These are phyloP conservation scores for Leptosphaerulina australis DNA, from an alignment of 2,329 filamentous ascomycete species.

Conservation along the genomic window DNA sequence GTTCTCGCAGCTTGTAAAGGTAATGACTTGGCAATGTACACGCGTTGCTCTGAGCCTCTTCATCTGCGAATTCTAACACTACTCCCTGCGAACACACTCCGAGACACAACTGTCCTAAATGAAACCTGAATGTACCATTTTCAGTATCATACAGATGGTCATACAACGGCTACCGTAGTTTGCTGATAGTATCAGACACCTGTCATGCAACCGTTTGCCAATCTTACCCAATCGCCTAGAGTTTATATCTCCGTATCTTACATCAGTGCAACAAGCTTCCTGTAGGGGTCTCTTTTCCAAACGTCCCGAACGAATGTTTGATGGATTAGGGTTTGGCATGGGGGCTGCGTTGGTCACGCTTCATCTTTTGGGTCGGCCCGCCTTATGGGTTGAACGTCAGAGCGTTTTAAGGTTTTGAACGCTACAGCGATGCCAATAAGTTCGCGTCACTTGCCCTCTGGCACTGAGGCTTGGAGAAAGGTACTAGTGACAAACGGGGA, in stretches of 20 bases:
- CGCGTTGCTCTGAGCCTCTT: slow-evolving; percentile 4
- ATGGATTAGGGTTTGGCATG: slow-evolving; percentile 2
- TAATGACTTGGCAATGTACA: slow-evolving; percentile 6
- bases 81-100: not conserved
- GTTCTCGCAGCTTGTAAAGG: not conserved
- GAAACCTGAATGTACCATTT: slow-evolving; percentile 9
- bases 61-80: slow-evolving; percentile 1
- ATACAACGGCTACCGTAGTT: slow-evolving; percentile 5
- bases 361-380: slow-evolving; percentile 22
- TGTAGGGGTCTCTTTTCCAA: slow-evolving; percentile 1
- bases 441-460: slow-evolving; percentile 15
- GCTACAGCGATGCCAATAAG: slow-evolving; percentile 1
- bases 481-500: slow-evolving; percentile 15
- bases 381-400: slow-evolving; percentile 6
- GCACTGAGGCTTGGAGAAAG: not conserved
- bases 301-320: slow-evolving; percentile 9
- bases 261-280: slow-evolving; percentile 5
- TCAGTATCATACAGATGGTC: slow-evolving; percentile 11
- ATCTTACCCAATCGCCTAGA: slow-evolving; percentile 1
- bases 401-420: slow-evolving; percentile 9
- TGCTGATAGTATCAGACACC: slow-evolving; percentile 2
- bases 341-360: slow-evolving; percentile 1
- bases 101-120: not conserved
- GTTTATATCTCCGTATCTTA: slow-evolving; percentile 9
- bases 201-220: slow-evolving; percentile 16